A percentile compares a stretch with the other conserved stretches of the same genome.
phyloP scores from a whole-genome alignment of 768 basidiomycete genomes.

The Crassisporium funariophilum region DNA sequence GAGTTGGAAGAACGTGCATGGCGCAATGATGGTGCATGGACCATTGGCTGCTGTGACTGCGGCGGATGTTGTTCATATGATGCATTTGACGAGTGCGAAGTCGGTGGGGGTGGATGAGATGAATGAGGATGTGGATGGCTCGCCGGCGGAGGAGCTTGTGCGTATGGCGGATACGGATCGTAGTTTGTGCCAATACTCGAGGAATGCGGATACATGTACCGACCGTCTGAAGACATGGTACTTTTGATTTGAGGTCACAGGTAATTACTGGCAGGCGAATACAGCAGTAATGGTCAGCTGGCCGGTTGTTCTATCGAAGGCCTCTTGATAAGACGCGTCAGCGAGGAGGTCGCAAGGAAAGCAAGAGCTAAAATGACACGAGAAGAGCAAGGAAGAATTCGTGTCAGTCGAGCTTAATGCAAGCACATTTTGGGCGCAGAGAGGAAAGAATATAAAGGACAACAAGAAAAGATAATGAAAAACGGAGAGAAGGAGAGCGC shows the following conservation, averaged over 20 bases:
- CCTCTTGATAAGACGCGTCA: too few species aligned
- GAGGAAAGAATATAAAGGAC: conserved; percentile 8
- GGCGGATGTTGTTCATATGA: conserved; percentile 21
- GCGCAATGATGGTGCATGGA: conserved; percentile 23
- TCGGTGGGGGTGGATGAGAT: conserved; percentile 14
- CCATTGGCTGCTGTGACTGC: conserved; percentile 14
- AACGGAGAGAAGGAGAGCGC: conserved; percentile 3
- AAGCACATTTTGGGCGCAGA: conserved; percentile 13
- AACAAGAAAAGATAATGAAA: conserved; percentile 10
- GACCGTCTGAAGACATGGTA: conserved; percentile 51
- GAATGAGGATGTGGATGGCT: conserved; percentile 23
- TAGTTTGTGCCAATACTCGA: conserved; percentile 47
- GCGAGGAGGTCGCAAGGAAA: background rate
- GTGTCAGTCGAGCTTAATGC: conserved; percentile 17
- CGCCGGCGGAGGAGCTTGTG: conserved; percentile 19
- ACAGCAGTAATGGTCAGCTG: background rate
- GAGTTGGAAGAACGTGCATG: conserved; percentile 25
- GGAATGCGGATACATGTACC: conserved; percentile 57
- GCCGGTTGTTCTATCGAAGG: background rate
- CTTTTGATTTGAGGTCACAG: background rate
- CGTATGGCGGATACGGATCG: conserved; percentile 31
- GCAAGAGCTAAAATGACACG: conserved; percentile 20
- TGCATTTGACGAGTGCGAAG: conserved; percentile 15
- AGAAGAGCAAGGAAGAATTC: conserved; percentile 5
- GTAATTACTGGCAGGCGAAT: conserved; percentile 5